Conservation (phyloP, 2,329 filamentous ascomycete genomes). For the Penicillium sp. region DNA sequence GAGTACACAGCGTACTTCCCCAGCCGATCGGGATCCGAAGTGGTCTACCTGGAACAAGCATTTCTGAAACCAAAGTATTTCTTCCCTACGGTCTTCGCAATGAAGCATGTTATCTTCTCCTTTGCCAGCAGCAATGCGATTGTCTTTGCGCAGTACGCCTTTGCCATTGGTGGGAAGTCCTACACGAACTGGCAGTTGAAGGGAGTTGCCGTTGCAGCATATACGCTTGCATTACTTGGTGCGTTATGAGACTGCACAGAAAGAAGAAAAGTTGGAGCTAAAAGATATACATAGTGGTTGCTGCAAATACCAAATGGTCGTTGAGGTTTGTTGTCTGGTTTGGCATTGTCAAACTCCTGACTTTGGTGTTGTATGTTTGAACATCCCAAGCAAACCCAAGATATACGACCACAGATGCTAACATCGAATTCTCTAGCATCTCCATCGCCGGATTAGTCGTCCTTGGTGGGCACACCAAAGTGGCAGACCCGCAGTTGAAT, state of each 20-base stretch:
- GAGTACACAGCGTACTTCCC: constrained; percentile 68
- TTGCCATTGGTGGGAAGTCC: constrained; percentile 53
- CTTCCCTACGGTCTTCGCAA: constrained; percentile 65
- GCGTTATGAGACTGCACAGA: constrained; percentile 24
- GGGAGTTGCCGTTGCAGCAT: constrained; percentile 65
- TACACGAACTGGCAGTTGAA: constrained; percentile 66
- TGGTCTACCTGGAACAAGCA: constrained; percentile 69
- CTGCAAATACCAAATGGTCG: constrained; percentile 60
- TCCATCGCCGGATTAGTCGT: constrained; percentile 64
- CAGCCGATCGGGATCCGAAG: constrained; percentile 65
- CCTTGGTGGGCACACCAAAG: constrained; percentile 56
- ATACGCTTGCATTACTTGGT: constrained; percentile 61
- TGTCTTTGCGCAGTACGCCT: constrained; percentile 64
- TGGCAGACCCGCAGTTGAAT: constrained; percentile 55
- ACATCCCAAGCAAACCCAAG: not conserved
- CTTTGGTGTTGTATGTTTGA: constrained; percentile 56
- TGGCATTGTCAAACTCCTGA: constrained; percentile 61
- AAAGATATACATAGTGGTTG: constrained; percentile 36
- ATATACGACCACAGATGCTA: not conserved
- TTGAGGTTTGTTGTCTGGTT: constrained; percentile 59
- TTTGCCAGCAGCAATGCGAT: constrained; percentile 68
- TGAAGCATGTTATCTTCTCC: constrained; percentile 63
- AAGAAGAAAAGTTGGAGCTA: not conserved
- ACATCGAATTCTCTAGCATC: constrained; percentile 38
- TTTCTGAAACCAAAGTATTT: constrained; percentile 66